Percentiles rank a stretch among this genome's conserved stretches.
Evolutionary conservation across 805 yeast genomes (phyloP).

Genomic region (Lipomyces japonicus): DNA sequence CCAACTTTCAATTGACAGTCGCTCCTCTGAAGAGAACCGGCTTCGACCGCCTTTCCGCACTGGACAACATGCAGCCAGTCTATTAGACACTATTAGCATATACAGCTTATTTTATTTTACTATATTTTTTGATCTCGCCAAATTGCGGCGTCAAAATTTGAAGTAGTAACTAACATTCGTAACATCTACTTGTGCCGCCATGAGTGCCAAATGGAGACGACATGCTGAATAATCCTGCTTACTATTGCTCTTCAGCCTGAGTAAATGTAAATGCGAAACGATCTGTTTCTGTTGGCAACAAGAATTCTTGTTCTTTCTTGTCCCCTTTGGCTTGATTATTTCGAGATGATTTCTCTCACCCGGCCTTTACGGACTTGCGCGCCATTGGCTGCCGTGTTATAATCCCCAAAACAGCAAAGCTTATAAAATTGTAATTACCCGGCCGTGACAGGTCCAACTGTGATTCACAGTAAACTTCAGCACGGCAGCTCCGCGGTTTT

Average conservation of each 20-base stretch:
- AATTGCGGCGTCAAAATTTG: not conserved
- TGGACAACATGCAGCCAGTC: conserved; percentile 17
- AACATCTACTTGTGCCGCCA: conserved; percentile 49
- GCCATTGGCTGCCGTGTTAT: no score
- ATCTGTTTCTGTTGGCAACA: no score
- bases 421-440: no score
- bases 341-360: no score
- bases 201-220: conserved; percentile 42
- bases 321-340: no score
- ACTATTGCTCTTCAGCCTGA: not conserved
- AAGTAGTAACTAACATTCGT: conserved; percentile 37
- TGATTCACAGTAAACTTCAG: not conserved
- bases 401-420: no score
- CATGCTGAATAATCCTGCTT: conserved; percentile 29
- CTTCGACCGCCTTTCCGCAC: conserved; percentile 11
- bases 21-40: conserved; percentile 4
- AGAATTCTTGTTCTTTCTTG: no score
- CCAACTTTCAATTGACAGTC: conserved; percentile 44
- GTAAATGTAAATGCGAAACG: no score
- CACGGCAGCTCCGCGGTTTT: no score
- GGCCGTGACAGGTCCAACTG: conserved; percentile 2
- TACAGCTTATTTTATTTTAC: no score
- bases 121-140: no score
- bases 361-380: no score
- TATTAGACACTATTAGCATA: not conserved